phyloP scores from a whole-genome alignment of 345 rosid species.

The Populus davidiana region DNA sequence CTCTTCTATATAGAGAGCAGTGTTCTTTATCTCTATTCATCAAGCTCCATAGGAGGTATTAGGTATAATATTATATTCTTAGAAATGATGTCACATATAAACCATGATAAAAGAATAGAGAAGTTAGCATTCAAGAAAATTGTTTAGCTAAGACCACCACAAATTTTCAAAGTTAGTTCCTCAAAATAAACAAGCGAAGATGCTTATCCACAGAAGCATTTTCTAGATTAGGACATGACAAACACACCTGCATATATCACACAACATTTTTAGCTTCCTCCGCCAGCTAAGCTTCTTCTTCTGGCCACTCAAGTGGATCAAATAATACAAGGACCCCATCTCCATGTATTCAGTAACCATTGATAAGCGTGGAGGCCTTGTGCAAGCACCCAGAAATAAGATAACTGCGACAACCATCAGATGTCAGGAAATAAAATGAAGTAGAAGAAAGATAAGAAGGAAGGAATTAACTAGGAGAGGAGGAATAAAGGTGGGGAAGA shows the following conservation, averaged over 20 bases:
- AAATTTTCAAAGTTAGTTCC: neutral
- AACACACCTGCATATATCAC: slow-evolving; percentile 92
- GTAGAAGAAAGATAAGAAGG: slow-evolving; percentile 5
- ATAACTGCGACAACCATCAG: slow-evolving; percentile 64
- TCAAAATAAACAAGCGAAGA: neutral
- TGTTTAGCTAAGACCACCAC: neutral
- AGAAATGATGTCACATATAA: too few species aligned
- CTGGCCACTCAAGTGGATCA: slow-evolving; percentile 86
- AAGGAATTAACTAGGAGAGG: neutral
- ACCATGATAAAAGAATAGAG: neutral
- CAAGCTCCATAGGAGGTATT: neutral
- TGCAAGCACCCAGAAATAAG: slow-evolving; percentile 97
- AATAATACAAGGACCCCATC: slow-evolving; percentile 81
- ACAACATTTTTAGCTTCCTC: slow-evolving; percentile 79
- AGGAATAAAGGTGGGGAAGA: neutral
- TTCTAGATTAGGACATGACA: slow-evolving; percentile 7
- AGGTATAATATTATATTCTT: neutral
- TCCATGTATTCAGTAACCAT: slow-evolving; percentile 99
- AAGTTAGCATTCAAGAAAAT: neutral
- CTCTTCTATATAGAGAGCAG: neutral
- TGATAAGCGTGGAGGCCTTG: slow-evolving; percentile 84
- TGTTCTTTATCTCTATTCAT: neutral
- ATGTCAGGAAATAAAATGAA: slow-evolving; percentile 1
- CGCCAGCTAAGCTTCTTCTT: slow-evolving; percentile 88
- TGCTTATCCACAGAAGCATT: neutral